Conservation (phyloP, 2,329 filamentous ascomycete species). For the Chaetomiaceae sp. region DNA sequence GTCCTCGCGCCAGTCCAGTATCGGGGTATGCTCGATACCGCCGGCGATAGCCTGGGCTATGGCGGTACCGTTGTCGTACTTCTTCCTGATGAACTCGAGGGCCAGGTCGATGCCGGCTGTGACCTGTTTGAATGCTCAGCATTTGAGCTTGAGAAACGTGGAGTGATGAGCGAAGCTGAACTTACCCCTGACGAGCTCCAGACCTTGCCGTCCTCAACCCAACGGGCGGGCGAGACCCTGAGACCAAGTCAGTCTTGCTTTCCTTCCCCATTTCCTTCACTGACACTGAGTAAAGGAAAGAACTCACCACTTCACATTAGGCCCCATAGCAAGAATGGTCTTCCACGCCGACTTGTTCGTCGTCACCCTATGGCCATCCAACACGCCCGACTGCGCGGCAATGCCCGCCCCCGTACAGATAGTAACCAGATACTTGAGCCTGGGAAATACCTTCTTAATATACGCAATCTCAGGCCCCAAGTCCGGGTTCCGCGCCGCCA, state of each 20-base stretch:
- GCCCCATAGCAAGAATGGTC: conserved; percentile 42
- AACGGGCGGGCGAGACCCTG: conserved; percentile 52
- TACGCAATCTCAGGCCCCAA: conserved; percentile 40
- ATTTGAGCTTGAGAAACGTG: neutral
- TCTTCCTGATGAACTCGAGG: conserved; percentile 35
- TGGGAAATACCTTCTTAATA: conserved; percentile 41
- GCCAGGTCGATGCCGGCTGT: conserved; percentile 36
- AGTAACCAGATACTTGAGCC: conserved; percentile 54
- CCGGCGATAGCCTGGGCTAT: conserved; percentile 43
- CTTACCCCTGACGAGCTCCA: conserved; percentile 59
- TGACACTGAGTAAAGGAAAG: neutral
- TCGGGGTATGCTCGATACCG: conserved; percentile 49
- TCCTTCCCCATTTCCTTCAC: neutral
- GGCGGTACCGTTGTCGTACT: conserved; percentile 48
- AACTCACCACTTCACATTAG: conserved; percentile 50
- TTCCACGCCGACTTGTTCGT: conserved; percentile 61
- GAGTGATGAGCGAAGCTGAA: neutral
- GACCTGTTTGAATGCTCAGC: conserved; percentile 26
- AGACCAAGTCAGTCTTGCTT: neutral
- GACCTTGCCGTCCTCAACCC: conserved; percentile 61
- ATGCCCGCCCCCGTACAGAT: conserved; percentile 63
- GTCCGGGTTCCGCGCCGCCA: conserved; percentile 41
- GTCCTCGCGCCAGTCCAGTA: conserved; percentile 22
- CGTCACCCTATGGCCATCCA: conserved; percentile 59
- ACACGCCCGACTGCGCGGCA: conserved; percentile 53